A percentile compares a stretch with the other conserved stretches of the same genome.
These are phyloP conservation scores for Cladosporium halotolerans DNA, from an alignment of 2,329 filamentous ascomycete species.

Conservation along the genomic window DNA sequence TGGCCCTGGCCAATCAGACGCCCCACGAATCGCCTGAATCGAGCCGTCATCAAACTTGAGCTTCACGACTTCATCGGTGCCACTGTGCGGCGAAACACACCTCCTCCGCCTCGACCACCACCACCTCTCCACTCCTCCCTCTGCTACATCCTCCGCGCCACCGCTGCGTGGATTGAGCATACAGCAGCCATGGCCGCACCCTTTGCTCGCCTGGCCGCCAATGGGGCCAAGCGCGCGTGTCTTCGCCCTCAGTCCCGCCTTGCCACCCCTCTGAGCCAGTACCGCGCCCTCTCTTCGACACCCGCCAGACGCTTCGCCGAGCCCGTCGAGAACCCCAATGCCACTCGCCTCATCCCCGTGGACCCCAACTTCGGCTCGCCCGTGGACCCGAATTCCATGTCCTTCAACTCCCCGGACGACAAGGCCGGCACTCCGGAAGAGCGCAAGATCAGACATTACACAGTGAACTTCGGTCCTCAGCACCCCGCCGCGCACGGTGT, in stretches of 20 bases:
- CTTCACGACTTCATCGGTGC: neutral
- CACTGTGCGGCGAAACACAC: constrained; percentile 8
- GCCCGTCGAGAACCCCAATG: constrained; percentile 41
- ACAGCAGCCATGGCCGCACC: constrained; percentile 58
- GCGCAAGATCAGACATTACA: constrained; percentile 97
- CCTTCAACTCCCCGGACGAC: constrained; percentile 39
- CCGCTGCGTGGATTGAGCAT: constrained; percentile 2
- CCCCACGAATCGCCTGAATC: neutral
- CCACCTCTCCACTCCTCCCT: constrained; percentile 16
- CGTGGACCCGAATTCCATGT: constrained; percentile 39
- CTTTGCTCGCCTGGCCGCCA: constrained; percentile 66
- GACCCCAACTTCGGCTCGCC: constrained; percentile 57
- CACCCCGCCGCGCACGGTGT: constrained; percentile 98
- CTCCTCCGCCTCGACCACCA: constrained; percentile 9
- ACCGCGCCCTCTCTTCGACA: constrained; percentile 61
- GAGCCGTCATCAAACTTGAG: neutral
- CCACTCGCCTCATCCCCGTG: constrained; percentile 59
- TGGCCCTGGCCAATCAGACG: neutral
- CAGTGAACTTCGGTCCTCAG: constrained; percentile 98
- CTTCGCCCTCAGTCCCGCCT: constrained; percentile 47
- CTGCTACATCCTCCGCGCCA: neutral
- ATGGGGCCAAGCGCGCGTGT: constrained; percentile 59
- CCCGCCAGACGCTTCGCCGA: constrained; percentile 58
- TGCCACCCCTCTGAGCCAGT: constrained; percentile 31
- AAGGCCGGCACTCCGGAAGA: constrained; percentile 45